These are phyloP conservation scores for Erysimum cheiranthoides DNA, from an alignment of 345 rosid genomes.

Conservation along the genomic window DNA sequence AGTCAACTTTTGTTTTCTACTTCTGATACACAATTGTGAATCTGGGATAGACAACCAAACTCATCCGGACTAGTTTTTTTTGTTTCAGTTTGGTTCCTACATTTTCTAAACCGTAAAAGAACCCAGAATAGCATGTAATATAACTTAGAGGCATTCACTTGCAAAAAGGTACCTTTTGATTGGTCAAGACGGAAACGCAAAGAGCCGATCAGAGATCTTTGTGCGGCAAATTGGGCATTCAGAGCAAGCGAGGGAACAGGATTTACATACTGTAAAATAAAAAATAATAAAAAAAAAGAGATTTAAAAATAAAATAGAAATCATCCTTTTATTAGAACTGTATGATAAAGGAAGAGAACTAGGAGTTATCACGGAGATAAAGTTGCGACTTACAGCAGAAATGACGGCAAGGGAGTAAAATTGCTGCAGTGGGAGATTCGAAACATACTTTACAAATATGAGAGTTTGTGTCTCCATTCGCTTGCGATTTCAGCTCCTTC, in stretches of 20 bases:
- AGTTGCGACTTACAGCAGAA: conserved; percentile 80
- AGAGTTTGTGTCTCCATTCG: conserved; percentile 86
- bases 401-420: conserved; percentile 99
- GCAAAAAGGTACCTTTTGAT: conserved; percentile 29
- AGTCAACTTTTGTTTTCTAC: not conserved
- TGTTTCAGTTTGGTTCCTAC: not conserved
- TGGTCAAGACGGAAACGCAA: conserved; percentile 85
- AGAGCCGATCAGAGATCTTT: conserved; percentile 89
- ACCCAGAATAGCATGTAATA: conserved; percentile 12
- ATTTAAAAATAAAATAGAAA: not conserved
- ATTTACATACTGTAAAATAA: conserved; percentile 82
- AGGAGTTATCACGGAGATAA: conserved; percentile 12
- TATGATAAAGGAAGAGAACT: not conserved
- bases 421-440: conserved; percentile 93
- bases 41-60: not conserved
- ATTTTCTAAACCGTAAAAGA: conserved; percentile 16
- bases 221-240: conserved; percentile 99
- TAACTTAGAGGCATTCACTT: conserved; percentile 4
- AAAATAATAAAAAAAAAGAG: conserved; percentile 13
- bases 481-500: conserved; percentile 72
- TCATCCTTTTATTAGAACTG: not conserved
- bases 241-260: conserved; percentile 96
- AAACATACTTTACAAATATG: conserved; percentile 97
- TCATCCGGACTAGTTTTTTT: conserved; percentile 7
- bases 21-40: not conserved